Conservation (phyloP, 306 rosid genomes). For the Adenanthera pavonina region DNA sequence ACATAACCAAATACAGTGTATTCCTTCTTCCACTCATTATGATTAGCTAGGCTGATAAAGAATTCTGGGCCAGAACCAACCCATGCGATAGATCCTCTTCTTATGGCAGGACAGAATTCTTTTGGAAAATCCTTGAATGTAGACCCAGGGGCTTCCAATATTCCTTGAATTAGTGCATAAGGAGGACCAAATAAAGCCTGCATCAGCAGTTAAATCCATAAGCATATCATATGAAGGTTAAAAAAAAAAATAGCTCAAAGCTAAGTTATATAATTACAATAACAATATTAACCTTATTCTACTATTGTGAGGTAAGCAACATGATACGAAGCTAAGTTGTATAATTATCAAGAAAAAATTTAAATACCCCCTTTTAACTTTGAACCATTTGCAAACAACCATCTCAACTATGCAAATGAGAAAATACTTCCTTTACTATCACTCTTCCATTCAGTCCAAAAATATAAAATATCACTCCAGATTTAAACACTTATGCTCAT, state of each 20-base stretch:
- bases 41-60: constrained; percentile 81
- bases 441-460: neutral
- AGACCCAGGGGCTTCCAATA: constrained; percentile 47
- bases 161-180: constrained; percentile 61
- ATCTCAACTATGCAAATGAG: neutral
- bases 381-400: neutral
- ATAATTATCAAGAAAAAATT: neutral
- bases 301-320: too few species aligned
- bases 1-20: constrained; percentile 77
- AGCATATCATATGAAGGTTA: neutral
- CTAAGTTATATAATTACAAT: neutral
- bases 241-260: neutral
- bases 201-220: constrained; percentile 41
- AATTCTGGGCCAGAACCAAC: constrained; percentile 83
- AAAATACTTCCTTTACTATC: neutral
- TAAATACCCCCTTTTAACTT: neutral
- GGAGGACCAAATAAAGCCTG: constrained; percentile 58
- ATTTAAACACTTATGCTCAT: neutral
- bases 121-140: constrained; percentile 49
- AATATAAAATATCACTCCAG: neutral
- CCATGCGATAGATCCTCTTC: constrained; percentile 86
- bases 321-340: neutral
- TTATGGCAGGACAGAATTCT: constrained; percentile 53
- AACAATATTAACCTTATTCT: too few species aligned
- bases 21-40: constrained; percentile 65